Evolutionary conservation across 2,329 filamentous ascomycete species (phyloP).

Genomic region (Colletotrichum australisinense): DNA sequence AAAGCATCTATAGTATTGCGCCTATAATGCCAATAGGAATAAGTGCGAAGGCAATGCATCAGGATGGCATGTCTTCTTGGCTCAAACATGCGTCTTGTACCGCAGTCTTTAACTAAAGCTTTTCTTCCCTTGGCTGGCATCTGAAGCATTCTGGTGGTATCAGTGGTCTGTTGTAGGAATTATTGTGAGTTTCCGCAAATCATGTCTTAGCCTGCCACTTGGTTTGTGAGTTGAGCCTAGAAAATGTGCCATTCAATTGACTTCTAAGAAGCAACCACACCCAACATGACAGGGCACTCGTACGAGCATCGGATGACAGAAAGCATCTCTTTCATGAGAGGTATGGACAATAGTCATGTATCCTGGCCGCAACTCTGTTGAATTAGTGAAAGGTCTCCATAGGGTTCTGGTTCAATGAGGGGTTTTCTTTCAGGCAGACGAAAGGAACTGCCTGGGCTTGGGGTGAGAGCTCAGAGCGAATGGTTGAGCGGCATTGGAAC

Average conservation of each 20-base stretch:
- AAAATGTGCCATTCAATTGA: not conserved
- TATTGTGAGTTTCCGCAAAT: not conserved
- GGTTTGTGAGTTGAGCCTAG: not conserved
- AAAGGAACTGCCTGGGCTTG: not conserved
- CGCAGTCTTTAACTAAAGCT: no score
- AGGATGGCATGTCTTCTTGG: no score
- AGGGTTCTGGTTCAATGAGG: not conserved
- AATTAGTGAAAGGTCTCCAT: not conserved
- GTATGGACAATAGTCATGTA: not conserved
- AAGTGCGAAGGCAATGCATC: no score
- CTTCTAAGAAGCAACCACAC: not conserved
- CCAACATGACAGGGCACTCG: not conserved
- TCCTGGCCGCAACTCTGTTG: no score
- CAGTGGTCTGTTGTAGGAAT: not conserved
- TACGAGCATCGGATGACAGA: not conserved
- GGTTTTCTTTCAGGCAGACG: not conserved
- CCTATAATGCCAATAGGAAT: not conserved
- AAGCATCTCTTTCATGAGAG: not conserved
- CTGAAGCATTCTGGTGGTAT: not conserved
- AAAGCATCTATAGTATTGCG: not conserved
- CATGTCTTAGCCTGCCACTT: not conserved
- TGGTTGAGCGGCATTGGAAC: constrained; percentile 18
- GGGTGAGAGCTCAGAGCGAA: not conserved
- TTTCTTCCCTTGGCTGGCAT: not conserved
- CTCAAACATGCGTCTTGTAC: no score